Base-by-base conservation (phyloP, 129 eudicot species). In the Silybum marianum region DNA sequence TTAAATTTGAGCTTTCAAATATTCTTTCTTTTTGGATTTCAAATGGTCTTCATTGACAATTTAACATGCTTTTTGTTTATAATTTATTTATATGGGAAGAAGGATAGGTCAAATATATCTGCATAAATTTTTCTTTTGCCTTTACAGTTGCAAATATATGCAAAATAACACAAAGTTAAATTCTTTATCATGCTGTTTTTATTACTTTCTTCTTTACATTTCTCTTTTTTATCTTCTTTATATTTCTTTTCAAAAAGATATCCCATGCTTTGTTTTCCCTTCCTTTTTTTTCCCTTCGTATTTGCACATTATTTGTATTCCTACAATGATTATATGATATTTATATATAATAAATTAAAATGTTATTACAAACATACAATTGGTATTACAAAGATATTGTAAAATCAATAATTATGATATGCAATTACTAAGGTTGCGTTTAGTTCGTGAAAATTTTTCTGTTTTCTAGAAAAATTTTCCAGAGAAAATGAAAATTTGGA, bases 21-120 rank as follows among this genome's bases (percentile, higher is more conserved):
- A 9, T 44, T 11, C 54, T 44, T 44, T 51, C 30, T 42, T 60
- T 69, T 23, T 36, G 22, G 71, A 38, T 38, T 72, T 80, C 63
- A 8, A 18, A 34, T 2, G 84, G 44, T 16, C 58, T 80, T 40
- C 24, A 82, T 82, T 75, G 75, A 69, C 85, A 44, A 44, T 10
- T 44, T 44, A 13, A 44, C 42, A 69, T 75, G 72, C 80, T 69
- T 69, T 68, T 62, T 44, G 1, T 16, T 75, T n/a, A 14, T 18
- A 14, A 54, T 14, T 18, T 54, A 28, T 28, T n/a, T n/a, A 16
- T 76, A 12, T 11, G 16, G 8, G 18, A 13, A 25, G 69, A 24
- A 69, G 74, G 76, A 6, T 74, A 16, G 80, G 85, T 82, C 85
- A 82, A 82, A 75, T 7, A 75, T 69, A 68, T 82, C 81, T 75